Base-by-base conservation (phyloP, 75 land plant genomes). In the Gnetum montanum region DNA sequence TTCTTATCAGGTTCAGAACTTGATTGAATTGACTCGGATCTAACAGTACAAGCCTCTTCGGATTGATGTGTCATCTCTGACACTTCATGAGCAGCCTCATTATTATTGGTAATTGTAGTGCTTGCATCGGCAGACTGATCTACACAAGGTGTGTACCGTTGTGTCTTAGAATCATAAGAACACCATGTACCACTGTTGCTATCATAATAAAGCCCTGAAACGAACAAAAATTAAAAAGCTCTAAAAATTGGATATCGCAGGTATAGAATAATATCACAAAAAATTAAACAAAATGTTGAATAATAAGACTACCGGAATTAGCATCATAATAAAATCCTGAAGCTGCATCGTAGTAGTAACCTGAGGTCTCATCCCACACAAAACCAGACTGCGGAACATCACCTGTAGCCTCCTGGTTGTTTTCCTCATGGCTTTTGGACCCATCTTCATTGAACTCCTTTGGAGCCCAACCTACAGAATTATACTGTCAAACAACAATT, bases 331-430 rank as follows among this genome's bases (percentile, higher is more conserved):
- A 75, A 51, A 75, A 75, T 35, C 73, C 73, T 3, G 78, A 68
- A 24, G 69, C 69, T 24, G 78, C 78, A 70, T 70, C 69, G 60
- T 65, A 75, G 45, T 75, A 75, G 26, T 75, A 75, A n/a, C 78
- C 78, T 24, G 78, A 75, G 23, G 78, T 74, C 31, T 75, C 78
- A 61, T 75, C 78, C 75, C 75, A 75, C 16, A 75, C 69, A 66
- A 75, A 75, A 29, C 78, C 75, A 24, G 74, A 58, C 40, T 68
- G 76, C 19, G 67, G 66, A 22, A 61, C 16, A 18, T 28, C 13
- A 26, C 46, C 19, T 23, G 49, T 35, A 4, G 13, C 69, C 20
- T 8, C 25, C 12, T 46, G 11, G 8, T 31, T 49, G 46, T 19
- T 11, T 24, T 18, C 33, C 3, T 28, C 46, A 16, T 62, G 26